Evolutionary conservation across 768 basidiomycete species (phyloP), one percentile per base, ranked within the genome.

Genomic region (Leucosporidium yakuticum): DNA sequence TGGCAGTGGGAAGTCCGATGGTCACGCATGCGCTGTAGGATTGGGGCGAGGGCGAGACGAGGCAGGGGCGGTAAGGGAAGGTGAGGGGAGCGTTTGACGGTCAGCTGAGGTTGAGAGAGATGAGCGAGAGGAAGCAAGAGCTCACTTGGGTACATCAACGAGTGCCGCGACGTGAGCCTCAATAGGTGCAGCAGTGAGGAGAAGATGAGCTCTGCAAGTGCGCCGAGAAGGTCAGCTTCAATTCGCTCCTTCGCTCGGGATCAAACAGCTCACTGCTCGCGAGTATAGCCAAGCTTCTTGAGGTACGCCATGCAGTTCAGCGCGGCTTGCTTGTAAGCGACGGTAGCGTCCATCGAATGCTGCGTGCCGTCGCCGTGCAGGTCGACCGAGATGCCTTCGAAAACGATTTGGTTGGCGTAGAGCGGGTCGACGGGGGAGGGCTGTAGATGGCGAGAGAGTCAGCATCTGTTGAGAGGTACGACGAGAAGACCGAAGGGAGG

Each of bases 241-340:
- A 12, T 12, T 36, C 34, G 34, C 34, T 12, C 34, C 12, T 36
- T 36, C 34, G 34, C 34, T 12, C 34, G 25, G 25, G 9, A 1
- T 4, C 29, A 50, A 4, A 6, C 19, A 7, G 17, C 56, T 21
- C 11, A 58, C 80, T 90, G 89, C 77, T 90, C 88, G 20, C 87
- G 85, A 47, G 88, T 88, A 73, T 88, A 89, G 29, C 88, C 88
- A 60, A 89, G 80, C 84, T 87, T 65, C 49, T 56, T 63, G 54
- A 90, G 80, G 76, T 90, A 62, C 29, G 61, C 27, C 21, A 90
- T 89, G 3, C 86, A 83, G 73, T 89, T 89, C 63, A 89, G 78
- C 0, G 88, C 87, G 8, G 89, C 88, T 78, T 88, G 87, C 76
- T 90, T 89, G 77, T 87, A 90, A 4, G 89, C 88, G 36, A 72